phyloP scores from a whole-genome alignment of 2,329 filamentous ascomycete genomes.

The Talaromyces albobiverticillius region DNA sequence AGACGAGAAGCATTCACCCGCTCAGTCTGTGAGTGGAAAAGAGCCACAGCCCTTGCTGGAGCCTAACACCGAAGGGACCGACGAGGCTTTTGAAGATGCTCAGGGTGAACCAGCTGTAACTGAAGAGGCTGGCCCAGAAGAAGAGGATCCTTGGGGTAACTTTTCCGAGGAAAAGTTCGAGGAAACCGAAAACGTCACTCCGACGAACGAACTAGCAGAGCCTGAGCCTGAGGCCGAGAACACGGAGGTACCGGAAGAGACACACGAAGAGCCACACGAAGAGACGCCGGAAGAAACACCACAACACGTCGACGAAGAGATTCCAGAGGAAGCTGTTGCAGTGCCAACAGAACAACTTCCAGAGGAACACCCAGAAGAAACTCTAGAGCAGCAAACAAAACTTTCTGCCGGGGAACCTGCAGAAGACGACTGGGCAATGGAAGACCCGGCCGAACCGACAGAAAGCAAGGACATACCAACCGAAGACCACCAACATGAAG shows the following conservation, averaged over 20 bases:
- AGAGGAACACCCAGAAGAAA: slow-evolving; percentile 4
- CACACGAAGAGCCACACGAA: not conserved
- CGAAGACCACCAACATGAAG: not conserved
- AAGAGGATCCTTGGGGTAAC: not conserved
- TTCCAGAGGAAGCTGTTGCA: not conserved
- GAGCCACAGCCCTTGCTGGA: not conserved
- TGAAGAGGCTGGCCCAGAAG: not conserved
- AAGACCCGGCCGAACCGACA: not conserved
- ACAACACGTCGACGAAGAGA: not conserved
- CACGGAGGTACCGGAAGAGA: not conserved
- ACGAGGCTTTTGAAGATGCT: not conserved
- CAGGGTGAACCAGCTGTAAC: not conserved
- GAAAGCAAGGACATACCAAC: not conserved
- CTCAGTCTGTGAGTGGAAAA: not conserved
- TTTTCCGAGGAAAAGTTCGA: not conserved
- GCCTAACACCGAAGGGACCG: not conserved
- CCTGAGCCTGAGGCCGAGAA: not conserved
- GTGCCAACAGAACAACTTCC: slow-evolving; percentile 1
- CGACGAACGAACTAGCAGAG: not conserved
- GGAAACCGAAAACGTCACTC: not conserved
- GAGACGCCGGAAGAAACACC: not conserved
- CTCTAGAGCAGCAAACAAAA: not conserved
- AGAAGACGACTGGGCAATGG: slow-evolving; percentile 1
- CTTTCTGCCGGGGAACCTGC: slow-evolving; percentile 1
- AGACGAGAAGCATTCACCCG: not conserved